Evolutionary conservation across 495 filamentous ascomycete genomes (phyloP).

Genomic region (Echria macrotheca): DNA sequence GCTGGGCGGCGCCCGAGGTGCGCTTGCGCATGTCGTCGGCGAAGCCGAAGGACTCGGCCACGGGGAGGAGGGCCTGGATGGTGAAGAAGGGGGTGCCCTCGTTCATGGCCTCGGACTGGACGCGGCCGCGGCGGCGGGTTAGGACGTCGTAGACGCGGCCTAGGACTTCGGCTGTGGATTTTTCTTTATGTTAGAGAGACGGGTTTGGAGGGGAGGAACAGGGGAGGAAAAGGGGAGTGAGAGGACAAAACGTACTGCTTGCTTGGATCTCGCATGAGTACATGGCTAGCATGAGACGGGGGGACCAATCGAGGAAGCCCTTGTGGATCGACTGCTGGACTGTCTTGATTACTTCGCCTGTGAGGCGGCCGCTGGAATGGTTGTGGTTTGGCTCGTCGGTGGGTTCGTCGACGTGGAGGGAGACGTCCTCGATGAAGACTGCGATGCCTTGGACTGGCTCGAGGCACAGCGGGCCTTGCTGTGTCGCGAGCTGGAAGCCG

Average conservation of each 20-base stretch:
- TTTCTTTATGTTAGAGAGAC: neutral
- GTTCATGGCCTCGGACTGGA: conserved; percentile 84
- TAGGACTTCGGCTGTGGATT: conserved; percentile 71
- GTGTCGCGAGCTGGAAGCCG: conserved; percentile 89
- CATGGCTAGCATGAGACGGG: conserved; percentile 92
- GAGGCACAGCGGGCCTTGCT: conserved; percentile 83
- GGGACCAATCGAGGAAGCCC: conserved; percentile 93
- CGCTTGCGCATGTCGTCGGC: conserved; percentile 91
- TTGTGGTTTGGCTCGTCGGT: conserved; percentile 52
- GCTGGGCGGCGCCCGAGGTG: conserved; percentile 82
- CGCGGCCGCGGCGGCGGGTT: conserved; percentile 81
- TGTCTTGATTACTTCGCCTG: conserved; percentile 84
- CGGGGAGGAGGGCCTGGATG: conserved; percentile 77
- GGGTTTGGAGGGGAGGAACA: neutral
- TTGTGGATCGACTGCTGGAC: conserved; percentile 78
- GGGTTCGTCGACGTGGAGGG: conserved; percentile 45
- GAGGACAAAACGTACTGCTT: conserved; percentile 56
- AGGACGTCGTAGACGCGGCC: conserved; percentile 92
- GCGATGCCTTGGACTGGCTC: conserved; percentile 93
- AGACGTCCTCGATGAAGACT: conserved; percentile 80
- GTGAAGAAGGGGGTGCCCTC: conserved; percentile 96
- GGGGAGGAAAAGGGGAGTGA: neutral
- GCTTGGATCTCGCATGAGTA: conserved; percentile 97
- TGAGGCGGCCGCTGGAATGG: conserved; percentile 72
- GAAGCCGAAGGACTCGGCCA: conserved; percentile 94